A percentile compares a stretch with the other conserved stretches of the same genome.
Conservation (phyloP, 208 protist species). For the Leishmania martiniquensis region DNA sequence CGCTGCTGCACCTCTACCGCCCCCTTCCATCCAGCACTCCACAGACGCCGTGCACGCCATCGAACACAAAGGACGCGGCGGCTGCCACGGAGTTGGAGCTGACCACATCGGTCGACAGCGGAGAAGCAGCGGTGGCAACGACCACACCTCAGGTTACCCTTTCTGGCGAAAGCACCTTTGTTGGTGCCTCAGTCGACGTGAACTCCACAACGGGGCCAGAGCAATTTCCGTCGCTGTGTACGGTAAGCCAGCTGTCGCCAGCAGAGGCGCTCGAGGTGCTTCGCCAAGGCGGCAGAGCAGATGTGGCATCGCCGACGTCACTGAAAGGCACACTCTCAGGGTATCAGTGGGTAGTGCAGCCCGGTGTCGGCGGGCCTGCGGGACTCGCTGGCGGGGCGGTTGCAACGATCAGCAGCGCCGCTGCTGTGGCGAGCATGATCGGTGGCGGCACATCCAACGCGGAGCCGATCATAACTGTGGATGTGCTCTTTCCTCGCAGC, state of each 20-base stretch:
- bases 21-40: not conserved
- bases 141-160: conserved; percentile 7
- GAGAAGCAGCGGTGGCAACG: not conserved
- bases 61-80: not conserved
- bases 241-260: conserved; percentile 7
- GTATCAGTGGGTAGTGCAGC: conserved; percentile 19
- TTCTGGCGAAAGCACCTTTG: not conserved
- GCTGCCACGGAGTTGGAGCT: not conserved
- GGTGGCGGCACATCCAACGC: not conserved
- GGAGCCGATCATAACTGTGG: conserved; percentile 41
- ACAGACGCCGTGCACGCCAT: not conserved
- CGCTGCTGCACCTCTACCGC: conserved; percentile 32
- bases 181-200: not conserved
- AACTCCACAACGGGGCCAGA: not conserved
- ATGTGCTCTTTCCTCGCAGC: conserved; percentile 57
- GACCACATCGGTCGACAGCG: not conserved
- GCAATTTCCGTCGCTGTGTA: not conserved
- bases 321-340: conserved; percentile 23
- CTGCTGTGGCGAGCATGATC: not conserved
- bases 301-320: conserved; percentile 3
- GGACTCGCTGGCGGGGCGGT: conserved; percentile 3
- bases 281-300: conserved; percentile 5
- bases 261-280: conserved; percentile 20
- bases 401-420: not conserved
- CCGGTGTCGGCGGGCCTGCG: not conserved